Base-by-base conservation (phyloP, 2,329 filamentous ascomycete genomes). In the Didymella arachidicola region DNA sequence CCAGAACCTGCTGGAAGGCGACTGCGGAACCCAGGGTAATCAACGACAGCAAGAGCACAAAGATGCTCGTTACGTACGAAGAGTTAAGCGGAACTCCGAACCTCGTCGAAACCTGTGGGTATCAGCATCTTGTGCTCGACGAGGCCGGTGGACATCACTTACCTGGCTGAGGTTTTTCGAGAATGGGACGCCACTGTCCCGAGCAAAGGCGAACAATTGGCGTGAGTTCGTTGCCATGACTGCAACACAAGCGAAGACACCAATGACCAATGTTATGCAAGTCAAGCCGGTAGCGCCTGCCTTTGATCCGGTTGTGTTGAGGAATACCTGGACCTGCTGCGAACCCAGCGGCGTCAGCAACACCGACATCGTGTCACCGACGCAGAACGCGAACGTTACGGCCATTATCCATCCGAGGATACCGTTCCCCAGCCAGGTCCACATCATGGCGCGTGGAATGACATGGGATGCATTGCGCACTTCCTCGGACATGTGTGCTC, bases 371-470 rank as follows among this genome's bases (percentile, higher is more conserved):
- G 56, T 57, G 22, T 65, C 57, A 16, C 60, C 59, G 0, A 66
- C 49, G 25, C 60, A 58, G 29, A 60, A 64, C 42, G 44, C 60
- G 29, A 70, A 65, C 0, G 64, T 69, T 7, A 66, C 57, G 29
- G 59, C 48, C 68, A 77, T 76, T 52, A 74, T 58, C 22, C 76
- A 68, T 22, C 75, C 77, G 42, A 77, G 64, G 4, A 69, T 27
- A 6, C 76, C 75, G 49, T 79, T 79, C 6, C 76, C 60, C 12
- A 75, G 39, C 45, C 73, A 63, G 0, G 74, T 77, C 25, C 67
- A 68, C 25, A 79, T 68, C 75, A 79, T 79, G 16, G 73, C 76
- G 7, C 69, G 64, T 2, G 78, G 78, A 38, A 75, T 53, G 3
- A 60, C 58, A 25, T 57, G 56, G 0, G 67, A 60, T 0, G 73